Evolutionary conservation across 1,284 basidiomycete species (phyloP), one percentile per base, ranked within the genome.

Genomic region (Microbotryomycetes sp.): DNA sequence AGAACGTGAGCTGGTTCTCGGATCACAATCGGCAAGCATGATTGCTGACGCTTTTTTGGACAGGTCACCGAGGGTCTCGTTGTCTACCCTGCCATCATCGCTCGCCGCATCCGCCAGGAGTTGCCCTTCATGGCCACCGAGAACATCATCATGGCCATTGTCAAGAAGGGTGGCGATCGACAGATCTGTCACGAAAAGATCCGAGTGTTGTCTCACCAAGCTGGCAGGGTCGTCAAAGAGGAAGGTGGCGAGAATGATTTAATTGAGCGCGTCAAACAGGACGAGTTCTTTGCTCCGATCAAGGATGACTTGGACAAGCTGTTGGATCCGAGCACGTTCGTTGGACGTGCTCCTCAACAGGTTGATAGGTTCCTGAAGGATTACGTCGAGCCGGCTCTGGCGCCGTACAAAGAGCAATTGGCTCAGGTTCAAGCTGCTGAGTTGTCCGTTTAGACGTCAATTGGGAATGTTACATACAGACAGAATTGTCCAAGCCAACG

Each of bases 61-160:
- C 26, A 61, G 60, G 56, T 99, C 73, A 88, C 87, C 9, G 96
- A 98, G 78, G 96, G 94, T 1, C 82, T 99, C 24, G 93, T 98
- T 29, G 94, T 99, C 60, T 98, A 98, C 77, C 94, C 94, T 18
- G 86, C 86, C 73, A 94, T 98, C 68, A 98, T 99, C 71, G 87
- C 81, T 5, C 85, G 92, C 49, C 85, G 91, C 47, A 94, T 99
- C 75, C 77, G 85, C 23, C 90, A 96, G 76, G 96, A 99, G 78
- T 81, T 99, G 35, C 96, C 96, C 2, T 98, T 98, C 82, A 99
- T 99, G 96, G 76, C 76, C 3, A 78, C 69, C 45, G 70, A 71
- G 78, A 98, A 98, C 77, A 83, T 99, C 76, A 98, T 98, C 79
- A 98, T 99, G 96, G 92, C 92, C 13, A 86, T 98, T 65, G 96